Evolutionary conservation across 1,139 yeast genomes (phyloP).

Genomic region (Arxiozyma telluris): DNA sequence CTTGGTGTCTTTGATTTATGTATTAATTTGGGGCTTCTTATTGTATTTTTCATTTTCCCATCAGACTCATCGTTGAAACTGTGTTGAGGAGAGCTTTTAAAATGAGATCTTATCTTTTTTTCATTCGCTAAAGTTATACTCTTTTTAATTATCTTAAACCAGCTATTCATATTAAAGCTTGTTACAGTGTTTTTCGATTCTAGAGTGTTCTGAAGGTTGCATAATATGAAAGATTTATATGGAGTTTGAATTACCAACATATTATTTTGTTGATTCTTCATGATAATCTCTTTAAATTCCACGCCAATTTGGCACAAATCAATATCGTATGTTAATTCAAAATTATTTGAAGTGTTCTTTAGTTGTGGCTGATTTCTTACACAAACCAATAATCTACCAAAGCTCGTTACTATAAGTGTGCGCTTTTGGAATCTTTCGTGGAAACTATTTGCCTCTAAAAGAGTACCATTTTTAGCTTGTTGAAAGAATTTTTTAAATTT

Average conservation of each 20-base stretch:
- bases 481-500: slow-evolving; percentile 25
- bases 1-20: slow-evolving; percentile 1
- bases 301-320: slow-evolving; percentile 23
- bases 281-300: slow-evolving; percentile 21
- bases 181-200: neutral
- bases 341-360: slow-evolving; percentile 11
- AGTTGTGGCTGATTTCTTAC: slow-evolving; percentile 15
- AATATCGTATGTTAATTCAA: slow-evolving; percentile 21
- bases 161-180: slow-evolving; percentile 10
- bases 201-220: slow-evolving; percentile 9
- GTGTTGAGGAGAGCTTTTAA: neutral
- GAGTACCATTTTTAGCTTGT: slow-evolving; percentile 12
- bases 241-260: slow-evolving; percentile 26
- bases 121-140: slow-evolving; percentile 21
- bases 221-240: slow-evolving; percentile 24
- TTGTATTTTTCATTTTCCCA: neutral
- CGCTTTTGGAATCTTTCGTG: slow-evolving; percentile 20
- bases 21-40: neutral
- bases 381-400: slow-evolving; percentile 26
- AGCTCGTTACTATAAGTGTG: slow-evolving; percentile 22
- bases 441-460: slow-evolving; percentile 12
- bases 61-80: neutral
- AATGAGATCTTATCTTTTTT: slow-evolving; percentile 6
- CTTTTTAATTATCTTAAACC: slow-evolving; percentile 22
- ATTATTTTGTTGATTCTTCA: slow-evolving; percentile 8